Evolutionary conservation across 2,329 filamentous ascomycete genomes (phyloP).

Genomic region (Trichophyton rubrum): DNA sequence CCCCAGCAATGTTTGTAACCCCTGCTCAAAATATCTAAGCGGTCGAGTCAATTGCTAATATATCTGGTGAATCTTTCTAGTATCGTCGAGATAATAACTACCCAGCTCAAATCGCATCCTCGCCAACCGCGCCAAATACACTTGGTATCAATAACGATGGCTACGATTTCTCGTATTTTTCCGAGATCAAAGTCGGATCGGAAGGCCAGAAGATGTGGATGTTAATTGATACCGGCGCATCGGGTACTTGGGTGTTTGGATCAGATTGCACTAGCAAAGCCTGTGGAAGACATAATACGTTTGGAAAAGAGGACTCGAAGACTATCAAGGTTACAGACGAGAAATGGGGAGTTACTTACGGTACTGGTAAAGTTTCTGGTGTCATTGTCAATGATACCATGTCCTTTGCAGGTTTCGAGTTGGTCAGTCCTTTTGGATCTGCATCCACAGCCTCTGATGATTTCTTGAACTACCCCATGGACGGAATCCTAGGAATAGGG

Average conservation of each 20-base stretch:
- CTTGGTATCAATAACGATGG: constrained; percentile 43
- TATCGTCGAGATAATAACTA: constrained; percentile 38
- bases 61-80: constrained; percentile 13
- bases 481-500: constrained; percentile 73
- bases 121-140: constrained; percentile 34
- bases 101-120: constrained; percentile 30
- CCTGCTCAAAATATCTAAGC: not conserved
- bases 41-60: not conserved
- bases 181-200: constrained; percentile 38
- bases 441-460: constrained; percentile 59
- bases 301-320: constrained; percentile 53
- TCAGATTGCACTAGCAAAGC: constrained; percentile 52
- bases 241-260: constrained; percentile 74
- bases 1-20: constrained; percentile 15
- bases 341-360: constrained; percentile 58
- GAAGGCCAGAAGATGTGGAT: constrained; percentile 41
- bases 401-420: constrained; percentile 48
- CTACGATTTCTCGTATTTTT: constrained; percentile 43
- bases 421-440: constrained; percentile 52
- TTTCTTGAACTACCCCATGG: constrained; percentile 68
- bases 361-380: constrained; percentile 62
- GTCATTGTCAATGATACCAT: constrained; percentile 54
- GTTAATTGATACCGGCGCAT: constrained; percentile 43
- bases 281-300: constrained; percentile 58
- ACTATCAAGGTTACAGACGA: constrained; percentile 44